phyloP scores from a whole-genome alignment of 2,329 filamentous ascomycete genomes.

The Talaromyces sp. region DNA sequence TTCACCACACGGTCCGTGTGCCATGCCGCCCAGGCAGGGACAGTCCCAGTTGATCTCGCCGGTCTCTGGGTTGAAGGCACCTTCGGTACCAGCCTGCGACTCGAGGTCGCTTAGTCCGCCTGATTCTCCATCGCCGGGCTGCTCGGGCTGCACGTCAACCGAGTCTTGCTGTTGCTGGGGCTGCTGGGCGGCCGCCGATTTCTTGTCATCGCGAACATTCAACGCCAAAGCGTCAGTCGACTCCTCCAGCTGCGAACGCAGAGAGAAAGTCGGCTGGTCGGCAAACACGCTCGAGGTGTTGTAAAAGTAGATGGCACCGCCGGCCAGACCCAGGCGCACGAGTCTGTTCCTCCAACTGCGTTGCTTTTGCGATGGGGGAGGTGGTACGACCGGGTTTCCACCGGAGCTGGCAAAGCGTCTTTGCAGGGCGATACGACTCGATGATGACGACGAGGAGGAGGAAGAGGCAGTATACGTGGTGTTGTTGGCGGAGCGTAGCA shows the following conservation, averaged over 20 bases:
- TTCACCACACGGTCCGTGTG: constrained; percentile 88
- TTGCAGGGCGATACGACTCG: constrained; percentile 5
- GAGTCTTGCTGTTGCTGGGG: constrained; percentile 6
- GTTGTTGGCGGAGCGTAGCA: constrained; percentile 9
- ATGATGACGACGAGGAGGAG: background rate
- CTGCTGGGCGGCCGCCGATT: constrained; percentile 31
- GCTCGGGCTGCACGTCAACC: constrained; percentile 4
- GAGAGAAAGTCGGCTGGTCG: constrained; percentile 53
- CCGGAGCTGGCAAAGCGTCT: constrained; percentile 12
- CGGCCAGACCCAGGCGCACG: constrained; percentile 70
- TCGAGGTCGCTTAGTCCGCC: constrained; percentile 58
- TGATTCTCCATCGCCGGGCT: constrained; percentile 13
- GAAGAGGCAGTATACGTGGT: constrained; percentile 4
- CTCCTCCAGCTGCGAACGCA: constrained; percentile 23
- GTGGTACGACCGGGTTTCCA: constrained; percentile 23
- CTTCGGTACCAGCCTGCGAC: constrained; percentile 76
- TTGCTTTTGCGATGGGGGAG: constrained; percentile 57
- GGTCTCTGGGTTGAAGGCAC: constrained; percentile 95
- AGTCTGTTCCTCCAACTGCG: constrained; percentile 77
- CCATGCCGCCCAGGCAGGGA: constrained; percentile 95
- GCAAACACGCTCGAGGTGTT: constrained; percentile 86
- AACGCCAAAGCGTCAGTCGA: constrained; percentile 55
- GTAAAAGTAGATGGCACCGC: constrained; percentile 83
- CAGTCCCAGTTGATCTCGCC: constrained; percentile 99
- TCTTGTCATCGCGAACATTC: constrained; percentile 58